A percentile compares a stretch with the other conserved stretches of the same genome.
phyloP scores from a whole-genome alignment of 2,329 filamentous ascomycete species.

The Fusarium sp. region DNA sequence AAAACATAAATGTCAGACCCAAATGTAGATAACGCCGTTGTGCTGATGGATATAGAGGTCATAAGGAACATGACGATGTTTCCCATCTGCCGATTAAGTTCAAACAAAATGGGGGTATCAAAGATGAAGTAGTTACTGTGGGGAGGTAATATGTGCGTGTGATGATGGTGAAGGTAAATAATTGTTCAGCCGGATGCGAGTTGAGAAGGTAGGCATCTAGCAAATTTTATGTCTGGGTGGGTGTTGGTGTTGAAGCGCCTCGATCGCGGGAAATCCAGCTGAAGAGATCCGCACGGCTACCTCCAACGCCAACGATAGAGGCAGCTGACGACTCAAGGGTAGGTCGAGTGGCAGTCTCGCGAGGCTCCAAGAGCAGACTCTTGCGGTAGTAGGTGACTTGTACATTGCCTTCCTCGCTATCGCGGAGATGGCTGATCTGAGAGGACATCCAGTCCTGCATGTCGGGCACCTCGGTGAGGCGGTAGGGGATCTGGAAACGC shows the following conservation, averaged over 20 bases:
- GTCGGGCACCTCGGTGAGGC: constrained; percentile 83
- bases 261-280: constrained; percentile 65
- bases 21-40: constrained; percentile 48
- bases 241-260: constrained; percentile 49
- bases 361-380: constrained; percentile 85
- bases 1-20: constrained; percentile 44
- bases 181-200: not conserved
- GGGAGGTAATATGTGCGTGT: constrained; percentile 48
- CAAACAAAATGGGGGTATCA: constrained; percentile 53
- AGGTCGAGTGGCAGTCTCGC: constrained; percentile 61
- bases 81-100: constrained; percentile 46
- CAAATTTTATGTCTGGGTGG: constrained; percentile 42
- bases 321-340: constrained; percentile 52
- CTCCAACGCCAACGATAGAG: constrained; percentile 47
- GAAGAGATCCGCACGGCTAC: constrained; percentile 59
- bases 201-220: constrained; percentile 3
- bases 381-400: constrained; percentile 80
- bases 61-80: constrained; percentile 48
- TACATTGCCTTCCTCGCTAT: constrained; percentile 66
- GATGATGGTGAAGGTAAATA: constrained; percentile 36
- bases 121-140: constrained; percentile 53
- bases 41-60: constrained; percentile 50
- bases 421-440: constrained; percentile 82
- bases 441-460: constrained; percentile 93
- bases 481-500: constrained; percentile 94